Base-by-base conservation (phyloP, 192 early-diverging fungal genomes). In the Haplosporangium gracile region DNA sequence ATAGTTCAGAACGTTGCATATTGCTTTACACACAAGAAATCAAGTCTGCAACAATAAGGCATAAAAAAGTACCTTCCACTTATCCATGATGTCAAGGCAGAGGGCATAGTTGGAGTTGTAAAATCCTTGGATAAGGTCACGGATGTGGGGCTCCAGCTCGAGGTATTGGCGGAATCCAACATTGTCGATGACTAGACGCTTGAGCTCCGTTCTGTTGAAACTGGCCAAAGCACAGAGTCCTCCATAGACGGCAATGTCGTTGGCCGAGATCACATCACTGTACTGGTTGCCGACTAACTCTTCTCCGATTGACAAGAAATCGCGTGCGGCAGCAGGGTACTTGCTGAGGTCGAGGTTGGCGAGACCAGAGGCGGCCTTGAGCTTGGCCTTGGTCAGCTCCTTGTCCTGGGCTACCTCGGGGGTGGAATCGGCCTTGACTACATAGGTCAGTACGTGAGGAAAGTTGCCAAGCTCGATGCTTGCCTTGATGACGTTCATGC, bases 191-290 rank as follows among this genome's bases (percentile, higher is more conserved):
- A 98, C 90, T 73, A 91, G 79, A 1, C 70, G 84, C 85, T 95
- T 95, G 24, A 98, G 87, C 53, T 97, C 94, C 51, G 87, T 63
- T 53, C 97, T 87, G 55, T 94, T 92, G 75, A 96, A 96, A 16
- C 95, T 92, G 18, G 96, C 95, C 49, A 98, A 77, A 10, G 95
- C 95, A 83, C 94, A 95, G 15, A 97, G 88, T 70, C 91, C 94
- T 65, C 95, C 95, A 84, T 96, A 96, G 4, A 95, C 89, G 39
- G 96, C 96, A 76, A 98, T 90, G 80, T 98, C 97, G 76, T 94
- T 94, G n/a, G 94, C 88, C 2, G 96, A 90, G 39, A 97, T 87
- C 13, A 95, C 85, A 78, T 93, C 74, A 55, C 71, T 82, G 63
- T 78, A 78, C 38, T 78, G 79, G 65, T 87, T 69, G 70, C 74